Conservation (phyloP, 345 rosid species). For the Brassica juncea region DNA sequence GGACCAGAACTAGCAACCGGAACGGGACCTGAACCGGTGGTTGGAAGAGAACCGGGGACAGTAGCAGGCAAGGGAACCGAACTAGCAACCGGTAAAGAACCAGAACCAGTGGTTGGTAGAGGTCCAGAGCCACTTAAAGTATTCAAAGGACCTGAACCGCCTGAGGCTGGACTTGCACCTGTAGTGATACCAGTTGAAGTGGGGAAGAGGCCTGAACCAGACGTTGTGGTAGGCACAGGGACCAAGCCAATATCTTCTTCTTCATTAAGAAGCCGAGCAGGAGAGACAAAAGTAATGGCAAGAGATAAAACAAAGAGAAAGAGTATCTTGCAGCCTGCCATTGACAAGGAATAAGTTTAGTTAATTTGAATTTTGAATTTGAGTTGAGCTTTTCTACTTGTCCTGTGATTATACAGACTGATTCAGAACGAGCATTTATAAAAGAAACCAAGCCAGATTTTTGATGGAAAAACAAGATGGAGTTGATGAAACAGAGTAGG, state of each 20-base stretch:
- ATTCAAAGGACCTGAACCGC: conserved; percentile 22
- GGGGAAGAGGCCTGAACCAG: conserved; percentile 30
- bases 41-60: conserved; percentile 21
- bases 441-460: background rate
- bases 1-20: conserved; percentile 23
- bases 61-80: conserved; percentile 16
- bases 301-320: conserved; percentile 42
- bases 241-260: conserved; percentile 43
- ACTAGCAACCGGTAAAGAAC: conserved; percentile 27
- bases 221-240: conserved; percentile 36
- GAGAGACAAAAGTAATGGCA: conserved; percentile 22
- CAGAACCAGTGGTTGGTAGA: conserved; percentile 29
- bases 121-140: conserved; percentile 25
- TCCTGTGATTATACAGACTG: conserved; percentile 19
- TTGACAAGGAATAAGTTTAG: conserved; percentile 19
- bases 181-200: conserved; percentile 8
- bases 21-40: conserved; percentile 14
- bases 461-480: conserved; percentile 24
- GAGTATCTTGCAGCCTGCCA: conserved; percentile 37
- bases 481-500: conserved; percentile 48
- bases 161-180: conserved; percentile 19
- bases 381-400: conserved; percentile 7
- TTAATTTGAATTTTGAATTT: conserved; percentile 6
- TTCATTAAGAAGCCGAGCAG: conserved; percentile 46
- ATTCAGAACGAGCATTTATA: conserved; percentile 10